Evolutionary conservation across 495 filamentous ascomycete species (phyloP).

Genomic region (Thermothielavioides terrestris): DNA sequence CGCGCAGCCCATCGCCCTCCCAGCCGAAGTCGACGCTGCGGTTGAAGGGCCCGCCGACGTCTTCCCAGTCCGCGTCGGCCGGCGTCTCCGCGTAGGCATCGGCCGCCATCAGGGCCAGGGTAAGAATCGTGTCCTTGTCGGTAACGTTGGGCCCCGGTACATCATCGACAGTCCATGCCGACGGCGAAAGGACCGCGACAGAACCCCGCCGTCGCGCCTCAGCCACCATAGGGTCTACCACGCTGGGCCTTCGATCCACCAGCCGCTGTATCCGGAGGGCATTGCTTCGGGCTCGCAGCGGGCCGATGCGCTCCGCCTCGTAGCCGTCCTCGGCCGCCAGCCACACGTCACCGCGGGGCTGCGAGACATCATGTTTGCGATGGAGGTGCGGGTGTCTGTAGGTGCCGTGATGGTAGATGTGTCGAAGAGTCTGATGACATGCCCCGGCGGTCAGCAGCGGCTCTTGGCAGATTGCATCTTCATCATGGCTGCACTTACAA

Average conservation of each 20-base stretch:
- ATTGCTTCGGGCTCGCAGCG: constrained; percentile 47
- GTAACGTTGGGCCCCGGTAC: constrained; percentile 72
- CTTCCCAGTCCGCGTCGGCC: constrained; percentile 69
- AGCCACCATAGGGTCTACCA: constrained; percentile 67
- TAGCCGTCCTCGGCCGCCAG: constrained; percentile 56
- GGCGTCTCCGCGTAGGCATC: constrained; percentile 77
- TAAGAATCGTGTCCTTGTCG: constrained; percentile 76
- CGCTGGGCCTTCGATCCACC: constrained; percentile 63
- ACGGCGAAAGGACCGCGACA: constrained; percentile 50
- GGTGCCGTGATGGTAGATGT: constrained; percentile 85
- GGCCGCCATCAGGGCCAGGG: constrained; percentile 75
- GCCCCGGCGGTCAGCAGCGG: background rate
- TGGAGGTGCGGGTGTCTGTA: constrained; percentile 64
- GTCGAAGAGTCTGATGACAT: constrained; percentile 59
- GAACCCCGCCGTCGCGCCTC: constrained; percentile 54
- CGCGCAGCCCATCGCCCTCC: constrained; percentile 79
- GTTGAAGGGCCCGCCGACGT: constrained; percentile 72
- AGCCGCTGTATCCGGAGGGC: constrained; percentile 66
- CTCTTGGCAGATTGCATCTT: background rate
- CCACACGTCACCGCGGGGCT: constrained; percentile 52
- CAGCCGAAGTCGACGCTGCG: constrained; percentile 79
- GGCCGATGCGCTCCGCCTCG: constrained; percentile 39
- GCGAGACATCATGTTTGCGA: constrained; percentile 58
- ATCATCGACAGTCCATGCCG: constrained; percentile 77
- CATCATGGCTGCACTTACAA: constrained; percentile 33